Evolutionary conservation across 2,329 filamentous ascomycete species (phyloP).

Genomic region (Helicocarpus griseus): DNA sequence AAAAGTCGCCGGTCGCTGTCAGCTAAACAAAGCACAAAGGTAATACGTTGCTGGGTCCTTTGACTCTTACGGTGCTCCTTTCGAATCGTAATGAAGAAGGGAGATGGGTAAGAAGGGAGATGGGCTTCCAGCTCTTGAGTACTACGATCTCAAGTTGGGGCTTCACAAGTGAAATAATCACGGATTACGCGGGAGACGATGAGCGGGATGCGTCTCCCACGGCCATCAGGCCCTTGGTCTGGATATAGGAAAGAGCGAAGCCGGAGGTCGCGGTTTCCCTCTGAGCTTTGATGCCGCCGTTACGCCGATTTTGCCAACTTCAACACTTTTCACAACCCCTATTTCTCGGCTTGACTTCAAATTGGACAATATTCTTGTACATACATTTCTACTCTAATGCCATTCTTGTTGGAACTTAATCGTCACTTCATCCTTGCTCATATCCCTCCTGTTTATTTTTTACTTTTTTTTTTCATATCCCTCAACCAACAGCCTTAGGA

Average conservation of each 20-base stretch:
- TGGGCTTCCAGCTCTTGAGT: neutral
- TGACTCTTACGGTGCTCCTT: no score
- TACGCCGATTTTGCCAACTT: neutral
- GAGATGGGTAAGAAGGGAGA: neutral
- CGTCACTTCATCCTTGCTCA: neutral
- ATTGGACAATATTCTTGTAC: neutral
- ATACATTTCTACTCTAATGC: neutral
- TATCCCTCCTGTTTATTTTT: neutral
- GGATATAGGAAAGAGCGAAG: neutral
- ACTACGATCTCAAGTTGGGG: neutral
- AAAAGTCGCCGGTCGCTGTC: no score
- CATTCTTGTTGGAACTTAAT: neutral
- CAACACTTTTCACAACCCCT: neutral
- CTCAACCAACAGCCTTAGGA: neutral
- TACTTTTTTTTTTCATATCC: no score
- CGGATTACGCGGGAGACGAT: neutral
- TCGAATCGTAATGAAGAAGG: no score
- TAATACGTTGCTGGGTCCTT: no score
- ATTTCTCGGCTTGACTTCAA: neutral
- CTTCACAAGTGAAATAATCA: neutral
- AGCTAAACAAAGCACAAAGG: no score
- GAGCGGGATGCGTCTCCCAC: neutral
- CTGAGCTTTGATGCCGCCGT: neutral
- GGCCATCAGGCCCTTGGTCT: neutral
- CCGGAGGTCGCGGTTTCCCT: neutral